Conservation (phyloP, 352 stramenopile genomes). For the Phytopythium aichiense region DNA sequence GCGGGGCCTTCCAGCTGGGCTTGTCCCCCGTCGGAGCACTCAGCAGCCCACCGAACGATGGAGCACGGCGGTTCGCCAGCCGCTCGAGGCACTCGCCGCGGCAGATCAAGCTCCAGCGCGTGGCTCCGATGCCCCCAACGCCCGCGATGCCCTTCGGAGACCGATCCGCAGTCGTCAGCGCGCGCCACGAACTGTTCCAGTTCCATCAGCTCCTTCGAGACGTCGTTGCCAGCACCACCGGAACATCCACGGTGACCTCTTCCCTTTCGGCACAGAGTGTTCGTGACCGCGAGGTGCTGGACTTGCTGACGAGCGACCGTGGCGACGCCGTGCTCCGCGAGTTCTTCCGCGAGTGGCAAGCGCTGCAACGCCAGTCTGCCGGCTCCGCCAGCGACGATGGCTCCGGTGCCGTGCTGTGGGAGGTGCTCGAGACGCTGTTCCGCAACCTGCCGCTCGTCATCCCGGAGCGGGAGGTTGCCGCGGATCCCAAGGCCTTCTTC, state of each 20-base stretch:
- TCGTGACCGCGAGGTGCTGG: slow-evolving; percentile 33
- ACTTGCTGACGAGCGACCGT: slow-evolving; percentile 66
- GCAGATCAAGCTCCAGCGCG: slow-evolving; percentile 31
- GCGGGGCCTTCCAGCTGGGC: background rate
- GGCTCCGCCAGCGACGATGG: slow-evolving; percentile 3
- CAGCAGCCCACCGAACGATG: background rate
- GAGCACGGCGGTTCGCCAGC: background rate
- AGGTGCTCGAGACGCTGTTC: slow-evolving; percentile 70
- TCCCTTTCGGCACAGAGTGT: slow-evolving; percentile 3
- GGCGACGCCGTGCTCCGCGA: slow-evolving; percentile 53
- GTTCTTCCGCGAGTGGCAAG: slow-evolving; percentile 56
- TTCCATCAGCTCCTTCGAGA: slow-evolving; percentile 67
- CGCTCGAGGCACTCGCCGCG: slow-evolving; percentile 24
- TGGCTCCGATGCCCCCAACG: slow-evolving; percentile 12
- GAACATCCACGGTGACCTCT: background rate
- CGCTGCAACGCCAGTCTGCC: slow-evolving; percentile 6
- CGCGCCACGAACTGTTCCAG: slow-evolving; percentile 60
- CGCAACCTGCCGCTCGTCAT: slow-evolving; percentile 49
- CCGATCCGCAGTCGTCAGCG: slow-evolving; percentile 20
- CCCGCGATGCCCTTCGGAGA: slow-evolving; percentile 22
- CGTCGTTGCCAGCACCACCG: slow-evolving; percentile 12
- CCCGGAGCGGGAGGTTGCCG: slow-evolving; percentile 27
- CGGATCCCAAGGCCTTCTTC: slow-evolving; percentile 43
- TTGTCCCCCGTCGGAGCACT: background rate
- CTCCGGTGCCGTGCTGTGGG: slow-evolving; percentile 36